Conservation (phyloP, 148 eudicot genomes). For the Nepenthes gracilis region DNA sequence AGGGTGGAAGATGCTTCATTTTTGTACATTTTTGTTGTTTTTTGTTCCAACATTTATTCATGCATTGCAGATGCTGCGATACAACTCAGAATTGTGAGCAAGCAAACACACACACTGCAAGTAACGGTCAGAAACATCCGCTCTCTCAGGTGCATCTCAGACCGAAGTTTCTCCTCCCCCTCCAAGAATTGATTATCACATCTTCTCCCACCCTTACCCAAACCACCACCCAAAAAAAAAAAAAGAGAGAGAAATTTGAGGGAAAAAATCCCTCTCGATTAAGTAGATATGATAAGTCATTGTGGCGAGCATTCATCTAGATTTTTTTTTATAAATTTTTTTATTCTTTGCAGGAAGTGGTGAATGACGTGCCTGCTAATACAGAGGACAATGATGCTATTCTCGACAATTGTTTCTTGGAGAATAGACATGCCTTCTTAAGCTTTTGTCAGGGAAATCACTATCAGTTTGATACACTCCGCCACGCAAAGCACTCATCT, state of each 20-base stretch:
- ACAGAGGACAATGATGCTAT: slow-evolving; percentile 64
- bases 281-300: not conserved
- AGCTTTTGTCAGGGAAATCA: slow-evolving; percentile 65
- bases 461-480: slow-evolving; percentile 73
- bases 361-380: slow-evolving; percentile 34
- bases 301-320: not conserved
- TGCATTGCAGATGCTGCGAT: slow-evolving; percentile 44
- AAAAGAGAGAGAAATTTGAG: too few relatives aligned
- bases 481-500: slow-evolving; percentile 86
- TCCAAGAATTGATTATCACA: not conserved
- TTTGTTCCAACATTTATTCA: not conserved
- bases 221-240: too few relatives aligned
- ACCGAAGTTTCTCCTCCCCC: not conserved
- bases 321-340: not conserved
- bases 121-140: slow-evolving; percentile 47
- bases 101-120: slow-evolving; percentile 31
- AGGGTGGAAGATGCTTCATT: not conserved
- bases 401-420: slow-evolving; percentile 43
- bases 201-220: not conserved
- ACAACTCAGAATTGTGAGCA: slow-evolving; percentile 7
- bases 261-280: not conserved
- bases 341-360: slow-evolving; percentile 31
- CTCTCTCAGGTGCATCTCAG: slow-evolving; percentile 38
- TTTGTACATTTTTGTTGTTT: not conserved
- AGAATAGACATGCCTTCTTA: slow-evolving; percentile 50